Base-by-base conservation (phyloP, 371 early-diverging fungal species). In the Massospora cicadina region DNA sequence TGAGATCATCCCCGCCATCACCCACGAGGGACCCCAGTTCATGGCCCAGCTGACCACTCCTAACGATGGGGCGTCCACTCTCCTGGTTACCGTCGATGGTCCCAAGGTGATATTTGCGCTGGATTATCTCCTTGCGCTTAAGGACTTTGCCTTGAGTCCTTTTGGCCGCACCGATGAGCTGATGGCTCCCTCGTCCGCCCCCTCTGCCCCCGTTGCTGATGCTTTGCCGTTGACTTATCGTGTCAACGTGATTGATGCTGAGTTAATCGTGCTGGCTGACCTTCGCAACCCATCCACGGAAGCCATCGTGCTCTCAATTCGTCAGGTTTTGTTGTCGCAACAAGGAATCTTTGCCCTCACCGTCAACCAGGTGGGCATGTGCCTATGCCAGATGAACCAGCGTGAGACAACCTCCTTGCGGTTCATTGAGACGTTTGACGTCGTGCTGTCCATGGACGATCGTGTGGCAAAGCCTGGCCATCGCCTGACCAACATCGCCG, bases 361-460 rank as follows among this genome's bases (percentile, higher is more conserved):
- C 1, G 77, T 91, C 30, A 82, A 90, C 27, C 86, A 89, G 58
- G 76, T 93, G 66, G 90, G 93, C 29, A 89, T 96, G 84, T 87
- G 86, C 57, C 74, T 98, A 56, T 96, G 95, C 77, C 82, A 82
- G 27, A 91, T 96, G 87, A 87, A 90, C 68, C 78, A 78, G 65
- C 74, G 90, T 1, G 79, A 82, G 10, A 85, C 86, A 28, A 90
- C 93, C 0, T 78, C 80, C 0, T 70, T 95, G 24, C 81, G 86
- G 0, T 88, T 95, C 55, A 87, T 97, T 69, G 90, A 95, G 60
- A 87, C 88, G 24, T 90, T 93, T 72, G 86, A 91, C 63, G 71
- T 91, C 21, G 81, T 86, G 0, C 56, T 89, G 12, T 82, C 86
- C 0, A 81, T 90, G 82, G 90, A 92, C 67, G 79, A 75, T 55